A percentile compares a stretch with the other conserved stretches of the same genome.
Evolutionary conservation across 768 basidiomycete genomes (phyloP).

Genomic region (Boletus reticuloceps): DNA sequence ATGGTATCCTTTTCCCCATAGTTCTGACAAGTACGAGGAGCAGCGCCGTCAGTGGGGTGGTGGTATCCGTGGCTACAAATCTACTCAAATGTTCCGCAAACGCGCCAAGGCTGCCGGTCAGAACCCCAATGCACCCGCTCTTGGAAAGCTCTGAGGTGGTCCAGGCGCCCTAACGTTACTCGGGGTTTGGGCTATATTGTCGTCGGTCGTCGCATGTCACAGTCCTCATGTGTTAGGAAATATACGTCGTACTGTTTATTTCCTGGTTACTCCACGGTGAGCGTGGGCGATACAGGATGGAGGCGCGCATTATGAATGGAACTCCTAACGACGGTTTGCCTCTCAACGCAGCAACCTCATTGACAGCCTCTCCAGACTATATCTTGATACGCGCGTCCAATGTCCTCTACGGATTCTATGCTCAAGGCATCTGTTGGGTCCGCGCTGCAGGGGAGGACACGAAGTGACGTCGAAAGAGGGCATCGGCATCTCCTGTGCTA

Average conservation of each 20-base stretch:
- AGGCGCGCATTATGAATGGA: not conserved
- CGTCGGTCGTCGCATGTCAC: conserved; percentile 12
- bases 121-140: conserved; percentile 49
- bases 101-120: conserved; percentile 90
- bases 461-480: too few relatives aligned
- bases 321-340: too few relatives aligned
- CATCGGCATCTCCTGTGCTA: too few relatives aligned
- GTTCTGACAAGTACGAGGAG: conserved; percentile 92
- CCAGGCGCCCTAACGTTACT: not conserved
- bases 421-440: too few relatives aligned
- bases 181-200: not conserved
- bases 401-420: too few relatives aligned
- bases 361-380: too few relatives aligned
- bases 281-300: not conserved
- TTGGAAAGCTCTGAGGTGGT: conserved; percentile 61
- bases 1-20: conserved; percentile 24
- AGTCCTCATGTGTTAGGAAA: conserved; percentile 17
- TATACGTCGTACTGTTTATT: conserved; percentile 3
- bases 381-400: too few relatives aligned
- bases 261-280: conserved; percentile 4
- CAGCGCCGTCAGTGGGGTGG: conserved; percentile 93
- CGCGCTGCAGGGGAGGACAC: too few relatives aligned
- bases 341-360: too few relatives aligned
- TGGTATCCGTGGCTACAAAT: conserved; percentile 93
- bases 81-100: conserved; percentile 88